Conservation (phyloP, 371 early-diverging fungal species). For the Fennellomyces sp. region DNA sequence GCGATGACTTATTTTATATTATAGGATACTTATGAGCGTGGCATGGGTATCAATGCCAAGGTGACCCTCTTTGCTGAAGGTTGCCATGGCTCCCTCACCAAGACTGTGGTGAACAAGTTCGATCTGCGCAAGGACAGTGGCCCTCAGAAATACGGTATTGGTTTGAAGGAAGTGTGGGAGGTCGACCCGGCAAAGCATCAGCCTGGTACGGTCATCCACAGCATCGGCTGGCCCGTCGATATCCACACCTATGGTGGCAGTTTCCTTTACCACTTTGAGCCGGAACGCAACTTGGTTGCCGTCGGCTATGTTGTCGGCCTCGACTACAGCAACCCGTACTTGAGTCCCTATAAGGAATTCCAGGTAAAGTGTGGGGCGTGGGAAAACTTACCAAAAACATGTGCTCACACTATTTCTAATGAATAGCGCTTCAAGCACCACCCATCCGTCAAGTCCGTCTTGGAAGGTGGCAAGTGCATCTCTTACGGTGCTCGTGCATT, state of each 20-base stretch:
- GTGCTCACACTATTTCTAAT: constrained; percentile 12
- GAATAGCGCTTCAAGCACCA: constrained; percentile 89
- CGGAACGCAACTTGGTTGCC: constrained; percentile 77
- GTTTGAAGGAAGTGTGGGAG: constrained; percentile 99
- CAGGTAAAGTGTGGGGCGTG: constrained; percentile 47
- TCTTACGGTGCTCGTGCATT: constrained; percentile 96
- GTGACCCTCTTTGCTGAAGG: constrained; percentile 98
- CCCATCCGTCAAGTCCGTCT: constrained; percentile 76
- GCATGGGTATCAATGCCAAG: constrained; percentile 95
- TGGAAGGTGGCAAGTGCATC: constrained; percentile 93
- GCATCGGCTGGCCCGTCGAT: constrained; percentile 94
- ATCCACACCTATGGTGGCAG: constrained; percentile 92
- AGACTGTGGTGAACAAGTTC: constrained; percentile 86
- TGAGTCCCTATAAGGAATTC: constrained; percentile 97
- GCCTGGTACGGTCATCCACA: constrained; percentile 87
- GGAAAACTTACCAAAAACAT: constrained; percentile 9
- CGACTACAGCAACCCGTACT: constrained; percentile 94
- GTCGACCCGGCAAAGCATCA: constrained; percentile 85
- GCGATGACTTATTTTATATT: constrained; percentile 2
- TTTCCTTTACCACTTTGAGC: constrained; percentile 94
- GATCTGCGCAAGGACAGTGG: constrained; percentile 83
- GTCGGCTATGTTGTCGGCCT: constrained; percentile 93
- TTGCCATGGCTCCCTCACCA: constrained; percentile 95
- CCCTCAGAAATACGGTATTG: constrained; percentile 92
- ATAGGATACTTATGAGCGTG: constrained; percentile 88